Percentiles rank a stretch among this genome's conserved stretches.
These are phyloP conservation scores for Chernovozyma sophiae-reginae DNA, from an alignment of 1,139 yeast genomes.

Conservation along the genomic window DNA sequence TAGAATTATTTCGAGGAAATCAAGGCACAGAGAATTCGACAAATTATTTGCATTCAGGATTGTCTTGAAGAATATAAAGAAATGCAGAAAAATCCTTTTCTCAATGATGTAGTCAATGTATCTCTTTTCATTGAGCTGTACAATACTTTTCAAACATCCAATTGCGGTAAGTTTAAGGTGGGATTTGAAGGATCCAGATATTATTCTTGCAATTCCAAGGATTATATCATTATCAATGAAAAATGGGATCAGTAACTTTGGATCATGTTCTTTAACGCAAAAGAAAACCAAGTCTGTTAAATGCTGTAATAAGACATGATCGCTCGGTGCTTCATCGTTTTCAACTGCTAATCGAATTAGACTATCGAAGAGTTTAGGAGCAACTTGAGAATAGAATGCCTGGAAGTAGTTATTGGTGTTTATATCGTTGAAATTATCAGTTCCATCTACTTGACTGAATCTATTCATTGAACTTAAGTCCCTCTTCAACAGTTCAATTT, in stretches of 20 bases:
- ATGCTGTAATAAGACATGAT: slow-evolving; percentile 51
- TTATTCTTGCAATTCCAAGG: slow-evolving; percentile 44
- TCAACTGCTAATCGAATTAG: slow-evolving; percentile 28
- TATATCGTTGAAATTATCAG: slow-evolving; percentile 30
- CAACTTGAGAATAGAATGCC: slow-evolving; percentile 60
- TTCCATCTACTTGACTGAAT: slow-evolving; percentile 7
- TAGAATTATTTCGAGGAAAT: slow-evolving; percentile 55
- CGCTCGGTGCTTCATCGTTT: slow-evolving; percentile 7
- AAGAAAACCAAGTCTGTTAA: slow-evolving; percentile 67
- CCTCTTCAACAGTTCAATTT: slow-evolving; percentile 12
- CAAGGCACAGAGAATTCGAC: slow-evolving; percentile 73
- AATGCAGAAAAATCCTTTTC: slow-evolving; percentile 48
- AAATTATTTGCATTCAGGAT: slow-evolving; percentile 55
- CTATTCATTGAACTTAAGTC: slow-evolving; percentile 9
- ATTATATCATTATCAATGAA: slow-evolving; percentile 54
- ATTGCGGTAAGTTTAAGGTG: slow-evolving; percentile 64
- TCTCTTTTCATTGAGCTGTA: slow-evolving; percentile 57
- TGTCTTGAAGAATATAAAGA: slow-evolving; percentile 49
- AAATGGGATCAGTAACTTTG: slow-evolving; percentile 53
- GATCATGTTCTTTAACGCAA: slow-evolving; percentile 62
- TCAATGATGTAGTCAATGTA: slow-evolving; percentile 56
- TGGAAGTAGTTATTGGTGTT: slow-evolving; percentile 51
- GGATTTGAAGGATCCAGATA: slow-evolving; percentile 34
- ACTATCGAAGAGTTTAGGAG: slow-evolving; percentile 53
- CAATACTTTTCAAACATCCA: slow-evolving; percentile 57